phyloP scores from a whole-genome alignment of 1,284 basidiomycete species.

The Irpex sp. region DNA sequence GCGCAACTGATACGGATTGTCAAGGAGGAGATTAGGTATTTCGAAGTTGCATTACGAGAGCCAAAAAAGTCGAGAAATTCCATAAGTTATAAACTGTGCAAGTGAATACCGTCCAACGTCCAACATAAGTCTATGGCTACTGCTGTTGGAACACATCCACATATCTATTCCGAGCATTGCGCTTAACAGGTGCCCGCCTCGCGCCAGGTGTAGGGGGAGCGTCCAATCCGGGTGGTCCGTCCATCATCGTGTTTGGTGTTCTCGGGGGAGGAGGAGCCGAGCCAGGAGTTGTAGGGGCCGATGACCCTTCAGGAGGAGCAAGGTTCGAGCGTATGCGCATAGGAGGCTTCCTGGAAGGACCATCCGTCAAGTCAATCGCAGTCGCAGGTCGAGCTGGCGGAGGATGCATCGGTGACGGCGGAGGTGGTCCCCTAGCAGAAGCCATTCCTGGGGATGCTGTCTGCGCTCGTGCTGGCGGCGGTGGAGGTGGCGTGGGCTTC shows the following conservation, averaged over 20 bases:
- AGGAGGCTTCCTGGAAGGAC: conserved; percentile 46
- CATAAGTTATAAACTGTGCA: background rate
- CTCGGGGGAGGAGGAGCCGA: conserved; percentile 18
- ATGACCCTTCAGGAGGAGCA: conserved; percentile 42
- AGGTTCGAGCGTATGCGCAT: conserved; percentile 65
- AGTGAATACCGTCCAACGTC: background rate
- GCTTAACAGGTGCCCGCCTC: conserved; percentile 65
- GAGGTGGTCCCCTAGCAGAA: conserved; percentile 19
- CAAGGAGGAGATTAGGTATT: too few relatives aligned
- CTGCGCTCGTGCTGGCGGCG: conserved; percentile 69
- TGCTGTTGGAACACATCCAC: conserved; percentile 76
- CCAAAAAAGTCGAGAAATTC: background rate
- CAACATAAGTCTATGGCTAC: background rate
- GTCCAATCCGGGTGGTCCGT: conserved; percentile 24
- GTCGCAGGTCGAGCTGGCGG: conserved; percentile 59
- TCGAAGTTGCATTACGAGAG: too few relatives aligned
- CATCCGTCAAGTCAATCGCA: conserved; percentile 51
- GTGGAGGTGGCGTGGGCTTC: conserved; percentile 47
- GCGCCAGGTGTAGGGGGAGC: conserved; percentile 44
- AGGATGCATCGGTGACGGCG: conserved; percentile 31
- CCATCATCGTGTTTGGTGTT: conserved; percentile 29
- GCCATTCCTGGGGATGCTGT: conserved; percentile 72
- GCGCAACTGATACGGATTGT: too few relatives aligned
- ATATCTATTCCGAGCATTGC: conserved; percentile 76
- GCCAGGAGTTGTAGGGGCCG: conserved; percentile 23